Evolutionary conservation across 2,329 filamentous ascomycete genomes (phyloP).

Genomic region (Westerdykella aurantiaca): DNA sequence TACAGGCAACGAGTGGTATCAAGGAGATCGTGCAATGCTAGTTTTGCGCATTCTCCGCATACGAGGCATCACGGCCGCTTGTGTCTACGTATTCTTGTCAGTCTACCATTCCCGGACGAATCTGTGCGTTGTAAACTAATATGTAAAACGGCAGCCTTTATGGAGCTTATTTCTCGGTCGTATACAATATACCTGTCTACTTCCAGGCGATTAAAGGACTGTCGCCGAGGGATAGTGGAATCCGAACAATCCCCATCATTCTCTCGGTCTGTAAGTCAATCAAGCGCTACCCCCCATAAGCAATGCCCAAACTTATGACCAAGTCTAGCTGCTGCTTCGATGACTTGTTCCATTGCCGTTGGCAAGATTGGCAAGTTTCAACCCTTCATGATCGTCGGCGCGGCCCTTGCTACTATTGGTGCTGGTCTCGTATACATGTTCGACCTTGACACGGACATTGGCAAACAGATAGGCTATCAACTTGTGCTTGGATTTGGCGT

Average conservation of each 20-base stretch:
- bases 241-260: background rate
- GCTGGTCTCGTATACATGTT: conserved; percentile 41
- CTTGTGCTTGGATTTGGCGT: conserved; percentile 38
- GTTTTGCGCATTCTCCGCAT: no score
- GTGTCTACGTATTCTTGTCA: no score
- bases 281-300: no score
- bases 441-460: conserved; percentile 26
- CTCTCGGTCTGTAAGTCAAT: background rate
- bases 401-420: conserved; percentile 27
- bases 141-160: no score
- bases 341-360: conserved; percentile 5
- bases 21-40: no score
- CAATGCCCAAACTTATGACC: no score
- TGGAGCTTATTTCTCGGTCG: no score
- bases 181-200: conserved; percentile 3
- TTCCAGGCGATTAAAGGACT: conserved; percentile 34
- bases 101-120: no score
- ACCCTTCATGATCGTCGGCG: conserved; percentile 26
- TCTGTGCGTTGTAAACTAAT: no score
- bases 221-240: conserved; percentile 15
- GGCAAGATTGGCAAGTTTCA: conserved; percentile 30
- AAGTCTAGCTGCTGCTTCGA: no score
- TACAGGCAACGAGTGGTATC: no score
- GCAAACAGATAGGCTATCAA: conserved; percentile 45
- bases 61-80: no score